Base-by-base conservation (phyloP, 1,284 basidiomycete species). In the Ganoderma multipileum region DNA sequence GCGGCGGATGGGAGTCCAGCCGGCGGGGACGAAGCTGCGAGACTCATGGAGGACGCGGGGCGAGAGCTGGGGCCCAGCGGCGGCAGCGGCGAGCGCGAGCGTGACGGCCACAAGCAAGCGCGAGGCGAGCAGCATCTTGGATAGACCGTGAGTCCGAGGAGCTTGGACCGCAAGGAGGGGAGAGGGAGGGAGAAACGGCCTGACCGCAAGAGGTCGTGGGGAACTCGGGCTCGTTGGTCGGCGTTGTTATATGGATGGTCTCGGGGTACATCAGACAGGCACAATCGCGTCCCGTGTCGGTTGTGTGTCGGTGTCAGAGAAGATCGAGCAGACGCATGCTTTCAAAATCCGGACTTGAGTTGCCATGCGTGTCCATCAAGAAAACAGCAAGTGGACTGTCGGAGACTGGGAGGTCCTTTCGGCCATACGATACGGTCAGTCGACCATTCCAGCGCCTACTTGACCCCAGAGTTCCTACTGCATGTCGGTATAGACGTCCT, bases 41-140 rank as follows among this genome's bases (percentile, higher is more conserved):
- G 78, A 81, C 69, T 84, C 83, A 70, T 84, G 83, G 1, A 83
- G 72, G n/a, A 83, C 79, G 74, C 63, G 81, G 76, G 61, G 73
- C 18, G 65, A 76, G 71, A 62, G 75, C 64, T 54, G 65, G 0
- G 68, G 74, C 65, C 68, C 63, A 23, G 66, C 52, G 3, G 65
- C 63, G 3, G 65, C 64, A 23, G 61, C 61, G 12, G 63, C 30
- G 55, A 72, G 61, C 36, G 52, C 68, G 61, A 69, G 57, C 28
- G 68, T 63, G 62, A 69, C 39, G 44, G 66, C 64, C 44, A 71
- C 68, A 61, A 71, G 66, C 58, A 74, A 42, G 61, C 66, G 71
- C 16, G 61, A 44, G 18, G 59, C 42, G 71, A 72, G 64, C 65
- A 69, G 42, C 71, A 72, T 72, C 64, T 61, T 66, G 64, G 57